Conservation (phyloP, 2,329 filamentous ascomycete species). For the Ascocoryne sarcoides region DNA sequence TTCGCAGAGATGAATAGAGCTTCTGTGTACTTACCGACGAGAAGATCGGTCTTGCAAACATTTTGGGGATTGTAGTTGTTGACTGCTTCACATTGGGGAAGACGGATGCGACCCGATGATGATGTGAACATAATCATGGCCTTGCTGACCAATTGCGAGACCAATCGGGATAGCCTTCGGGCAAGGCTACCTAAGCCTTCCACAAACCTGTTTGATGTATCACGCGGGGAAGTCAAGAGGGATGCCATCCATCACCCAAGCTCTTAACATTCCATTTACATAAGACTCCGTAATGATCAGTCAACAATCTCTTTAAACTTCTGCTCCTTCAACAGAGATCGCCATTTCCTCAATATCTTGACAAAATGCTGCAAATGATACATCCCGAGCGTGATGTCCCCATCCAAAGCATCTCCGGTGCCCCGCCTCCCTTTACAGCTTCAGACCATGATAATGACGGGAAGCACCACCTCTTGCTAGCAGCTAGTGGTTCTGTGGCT, state of each 20-base stretch:
- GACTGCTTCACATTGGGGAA: neutral
- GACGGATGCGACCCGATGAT: neutral
- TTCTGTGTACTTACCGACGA: constrained; percentile 18
- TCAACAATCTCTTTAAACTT: too few relatives aligned
- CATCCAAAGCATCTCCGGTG: constrained; percentile 3
- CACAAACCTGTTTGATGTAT: too few relatives aligned
- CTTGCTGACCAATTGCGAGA: neutral
- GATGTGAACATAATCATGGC: neutral
- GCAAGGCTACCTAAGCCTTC: too few relatives aligned
- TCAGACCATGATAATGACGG: constrained; percentile 35
- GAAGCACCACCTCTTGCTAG: constrained; percentile 55
- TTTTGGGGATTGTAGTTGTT: constrained; percentile 6
- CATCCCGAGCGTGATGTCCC: constrained; percentile 9
- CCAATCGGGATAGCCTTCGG: too few relatives aligned
- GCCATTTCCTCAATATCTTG: too few relatives aligned
- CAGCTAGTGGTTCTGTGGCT: constrained; percentile 68
- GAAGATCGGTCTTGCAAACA: constrained; percentile 24
- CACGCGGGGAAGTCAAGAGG: too few relatives aligned
- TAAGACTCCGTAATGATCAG: too few relatives aligned
- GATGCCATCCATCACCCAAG: too few relatives aligned
- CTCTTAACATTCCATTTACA: too few relatives aligned
- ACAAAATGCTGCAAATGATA: constrained; percentile 17
- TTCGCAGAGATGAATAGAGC: neutral
- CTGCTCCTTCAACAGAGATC: too few relatives aligned
- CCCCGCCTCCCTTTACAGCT: constrained; percentile 16